Evolutionary conservation across 192 early-diverging fungal species (phyloP).

Genomic region (Coemansia furcata): DNA sequence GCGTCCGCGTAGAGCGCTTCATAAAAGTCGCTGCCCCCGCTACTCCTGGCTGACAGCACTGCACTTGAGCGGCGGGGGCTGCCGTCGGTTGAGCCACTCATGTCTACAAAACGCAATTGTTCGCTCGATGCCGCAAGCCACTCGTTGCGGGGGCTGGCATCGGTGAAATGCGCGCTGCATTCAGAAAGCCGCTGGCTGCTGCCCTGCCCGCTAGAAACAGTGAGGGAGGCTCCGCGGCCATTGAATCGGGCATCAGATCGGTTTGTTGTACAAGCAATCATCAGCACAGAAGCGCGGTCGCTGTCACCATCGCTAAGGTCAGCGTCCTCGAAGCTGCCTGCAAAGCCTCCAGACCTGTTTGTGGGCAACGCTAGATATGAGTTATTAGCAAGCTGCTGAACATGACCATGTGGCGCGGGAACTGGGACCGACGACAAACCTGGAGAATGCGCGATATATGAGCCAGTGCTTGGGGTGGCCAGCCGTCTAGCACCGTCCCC

Average conservation of each 20-base stretch:
- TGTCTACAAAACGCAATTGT: constrained; percentile 2
- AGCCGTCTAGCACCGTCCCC: constrained; percentile 11
- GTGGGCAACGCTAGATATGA: background rate
- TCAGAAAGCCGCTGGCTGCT: background rate
- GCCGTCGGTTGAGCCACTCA: constrained; percentile 1
- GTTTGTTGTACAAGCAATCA: background rate
- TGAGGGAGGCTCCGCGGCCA: background rate
- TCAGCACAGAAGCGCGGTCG: constrained; percentile 1
- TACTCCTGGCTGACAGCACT: constrained; percentile 5
- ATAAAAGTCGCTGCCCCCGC: constrained; percentile 3
- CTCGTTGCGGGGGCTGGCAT: constrained; percentile 6
- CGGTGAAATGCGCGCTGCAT: constrained; percentile 5
- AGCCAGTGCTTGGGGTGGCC: constrained; percentile 5
- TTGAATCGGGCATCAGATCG: constrained; percentile 4
- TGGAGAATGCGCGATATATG: background rate
- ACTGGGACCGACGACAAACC: background rate
- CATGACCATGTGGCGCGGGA: background rate
- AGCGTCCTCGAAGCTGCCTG: background rate
- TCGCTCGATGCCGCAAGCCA: constrained; percentile 5
- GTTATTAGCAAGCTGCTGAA: background rate
- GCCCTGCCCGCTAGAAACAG: background rate
- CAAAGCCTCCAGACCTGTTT: background rate
- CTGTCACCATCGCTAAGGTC: background rate
- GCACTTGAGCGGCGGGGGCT: background rate
- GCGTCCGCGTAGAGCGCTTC: constrained; percentile 1